A percentile compares a stretch with the other conserved stretches of the same genome.
Evolutionary conservation across 305 asterid genomes (phyloP).

Genomic region (Lippia alba): DNA sequence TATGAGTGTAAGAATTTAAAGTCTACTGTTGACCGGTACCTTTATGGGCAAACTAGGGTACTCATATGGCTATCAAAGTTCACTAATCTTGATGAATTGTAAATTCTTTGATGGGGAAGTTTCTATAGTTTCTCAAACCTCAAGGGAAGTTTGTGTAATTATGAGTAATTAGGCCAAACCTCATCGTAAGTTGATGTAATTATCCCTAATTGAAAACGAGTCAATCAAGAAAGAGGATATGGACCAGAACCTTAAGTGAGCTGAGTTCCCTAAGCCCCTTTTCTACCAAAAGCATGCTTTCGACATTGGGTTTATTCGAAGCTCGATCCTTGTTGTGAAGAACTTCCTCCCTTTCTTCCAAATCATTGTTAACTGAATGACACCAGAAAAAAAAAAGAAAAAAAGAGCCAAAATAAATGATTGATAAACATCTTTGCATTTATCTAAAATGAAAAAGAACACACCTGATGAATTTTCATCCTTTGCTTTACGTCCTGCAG

Average conservation of each 20-base stretch:
- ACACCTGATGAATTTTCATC: constrained; percentile 56
- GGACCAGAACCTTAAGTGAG: constrained; percentile 69
- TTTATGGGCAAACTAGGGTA: too few relatives aligned
- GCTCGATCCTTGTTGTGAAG: constrained; percentile 42
- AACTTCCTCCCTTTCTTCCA: constrained; percentile 67
- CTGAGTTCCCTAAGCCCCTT: constrained; percentile 80
- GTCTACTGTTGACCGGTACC: too few relatives aligned
- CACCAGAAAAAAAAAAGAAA: constrained; percentile 14
- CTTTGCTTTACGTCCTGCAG: constrained; percentile 75
- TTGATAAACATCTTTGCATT: not conserved
- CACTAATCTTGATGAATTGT: too few relatives aligned
- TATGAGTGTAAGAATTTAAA: too few relatives aligned
- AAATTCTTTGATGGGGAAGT: too few relatives aligned
- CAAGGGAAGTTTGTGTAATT: too few relatives aligned
- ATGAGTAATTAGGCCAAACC: too few relatives aligned
- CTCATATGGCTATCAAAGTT: too few relatives aligned
- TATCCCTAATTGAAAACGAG: not conserved
- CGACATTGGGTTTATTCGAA: constrained; percentile 61
- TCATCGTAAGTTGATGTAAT: too few relatives aligned
- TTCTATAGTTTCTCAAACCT: too few relatives aligned
- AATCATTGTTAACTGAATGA: constrained; percentile 55
- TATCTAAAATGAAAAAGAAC: constrained; percentile 22
- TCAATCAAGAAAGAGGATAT: not conserved
- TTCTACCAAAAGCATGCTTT: constrained; percentile 92
- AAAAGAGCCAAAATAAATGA: constrained; percentile 2